These are phyloP conservation scores for Suhomyces panamericanus DNA, from an alignment of 1,139 yeast genomes.

Conservation along the genomic window DNA sequence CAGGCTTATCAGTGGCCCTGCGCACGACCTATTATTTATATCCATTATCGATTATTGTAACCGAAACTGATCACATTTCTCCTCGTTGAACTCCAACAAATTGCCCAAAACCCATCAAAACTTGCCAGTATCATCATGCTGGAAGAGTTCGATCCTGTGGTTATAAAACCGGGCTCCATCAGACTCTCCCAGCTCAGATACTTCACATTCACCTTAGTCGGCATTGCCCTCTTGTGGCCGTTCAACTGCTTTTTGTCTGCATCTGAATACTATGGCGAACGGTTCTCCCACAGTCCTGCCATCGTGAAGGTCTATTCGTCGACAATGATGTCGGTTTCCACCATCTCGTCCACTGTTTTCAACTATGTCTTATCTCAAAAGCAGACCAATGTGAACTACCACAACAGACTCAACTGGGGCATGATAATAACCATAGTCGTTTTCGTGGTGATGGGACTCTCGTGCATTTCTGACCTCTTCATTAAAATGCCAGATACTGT, in stretches of 20 bases:
- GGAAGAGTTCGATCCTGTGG: conserved; percentile 27
- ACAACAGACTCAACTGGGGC: conserved; percentile 58
- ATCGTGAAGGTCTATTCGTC: conserved; percentile 69
- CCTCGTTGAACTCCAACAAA: background rate
- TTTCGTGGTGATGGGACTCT: conserved; percentile 50
- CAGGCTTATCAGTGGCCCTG: conserved; percentile 15
- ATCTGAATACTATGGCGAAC: conserved; percentile 70
- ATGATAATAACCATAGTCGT: conserved; percentile 55
- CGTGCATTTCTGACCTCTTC: conserved; percentile 48
- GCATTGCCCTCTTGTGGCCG: conserved; percentile 87
- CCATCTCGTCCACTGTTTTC: conserved; percentile 63
- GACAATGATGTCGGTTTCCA: conserved; percentile 87
- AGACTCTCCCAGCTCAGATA: conserved; percentile 50
- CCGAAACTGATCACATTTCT: background rate
- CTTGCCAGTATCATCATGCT: background rate
- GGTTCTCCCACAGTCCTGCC: conserved; percentile 55
- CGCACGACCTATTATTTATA: conserved; percentile 3
- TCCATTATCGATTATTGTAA: background rate
- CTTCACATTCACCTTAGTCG: conserved; percentile 65
- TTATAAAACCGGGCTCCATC: conserved; percentile 20
- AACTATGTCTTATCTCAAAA: conserved; percentile 67
- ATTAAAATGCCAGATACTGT: conserved; percentile 39
- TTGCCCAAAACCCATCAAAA: background rate
- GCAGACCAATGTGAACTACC: conserved; percentile 66
- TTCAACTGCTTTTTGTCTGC: conserved; percentile 94